A percentile compares a stretch with the other conserved stretches of the same genome.
Evolutionary conservation across 352 stramenopile genomes (phyloP).

Genomic region (Pythium vanterpoolii): DNA sequence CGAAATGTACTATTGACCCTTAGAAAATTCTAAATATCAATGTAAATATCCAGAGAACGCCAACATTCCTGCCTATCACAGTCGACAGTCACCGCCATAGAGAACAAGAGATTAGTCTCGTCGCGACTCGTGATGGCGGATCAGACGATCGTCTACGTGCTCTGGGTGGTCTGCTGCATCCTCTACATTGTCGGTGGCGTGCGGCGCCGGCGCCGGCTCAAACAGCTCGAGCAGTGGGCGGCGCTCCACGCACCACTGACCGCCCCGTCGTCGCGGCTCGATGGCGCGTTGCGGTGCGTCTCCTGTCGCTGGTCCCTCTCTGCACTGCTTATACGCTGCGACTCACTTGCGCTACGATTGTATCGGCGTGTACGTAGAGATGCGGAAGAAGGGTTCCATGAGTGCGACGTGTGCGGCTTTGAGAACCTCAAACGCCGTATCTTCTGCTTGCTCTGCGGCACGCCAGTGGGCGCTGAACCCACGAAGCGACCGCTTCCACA

Average conservation of each 20-base stretch:
- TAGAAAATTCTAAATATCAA: too few species aligned
- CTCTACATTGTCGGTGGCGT: conserved; percentile 5
- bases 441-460: conserved; percentile 10
- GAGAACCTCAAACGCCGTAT: conserved; percentile 15
- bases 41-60: too few species aligned
- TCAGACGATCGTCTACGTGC: conserved; percentile 3
- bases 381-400: conserved; percentile 5
- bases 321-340: too few species aligned
- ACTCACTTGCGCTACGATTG: too few species aligned
- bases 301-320: background rate
- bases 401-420: conserved; percentile 12
- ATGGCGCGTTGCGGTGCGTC: conserved; percentile 13
- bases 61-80: too few species aligned
- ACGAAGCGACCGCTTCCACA: background rate
- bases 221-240: conserved; percentile 10
- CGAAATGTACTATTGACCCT: too few species aligned
- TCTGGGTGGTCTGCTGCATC: conserved; percentile 7
- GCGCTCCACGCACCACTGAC: conserved; percentile 6
- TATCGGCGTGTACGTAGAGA: background rate
- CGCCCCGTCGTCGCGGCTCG: conserved; percentile 5
- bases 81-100: too few species aligned
- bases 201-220: conserved; percentile 1
- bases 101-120: too few species aligned
- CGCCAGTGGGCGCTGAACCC: background rate
- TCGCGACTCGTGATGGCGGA: conserved; percentile 2